Evolutionary conservation across 345 rosid genomes (phyloP), one percentile per base, ranked within the genome.

Genomic region (Euphorbia tirucalli): DNA sequence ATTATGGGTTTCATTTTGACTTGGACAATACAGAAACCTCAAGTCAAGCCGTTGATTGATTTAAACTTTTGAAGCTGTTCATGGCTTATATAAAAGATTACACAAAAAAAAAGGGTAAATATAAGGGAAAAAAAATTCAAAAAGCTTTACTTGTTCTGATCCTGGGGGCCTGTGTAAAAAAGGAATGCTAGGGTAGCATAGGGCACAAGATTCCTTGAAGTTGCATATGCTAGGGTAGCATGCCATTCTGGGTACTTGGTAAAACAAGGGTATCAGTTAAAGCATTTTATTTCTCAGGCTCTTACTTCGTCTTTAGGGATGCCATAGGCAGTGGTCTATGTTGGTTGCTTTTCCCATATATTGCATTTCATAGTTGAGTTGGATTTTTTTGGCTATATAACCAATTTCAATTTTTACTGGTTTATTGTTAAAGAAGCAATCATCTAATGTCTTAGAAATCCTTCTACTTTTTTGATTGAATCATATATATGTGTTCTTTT

Each of bases 401-500:
- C 10, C 27, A 18, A 48, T 48, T 10, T 3, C 52, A 46, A 15
- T 21, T 41, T 35, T 41, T 65, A 22, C 35, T 54, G 30, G 30
- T 1, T 55, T 37, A 5, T 54, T 25, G 69, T 24, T 25, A 37
- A 68, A 55, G 22, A 37, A 46, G n/a, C 50, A 35, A 22, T 8
- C 30, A 22, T 9, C 30, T 56, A 15, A 5, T n/a, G 35, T 69
- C 7, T 37, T 16, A 7, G 18, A 15, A 63, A 52, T 18, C 27
- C 1, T 68, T 48, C 3, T 28, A 21, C 14, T n/a, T 32, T 49
- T 11, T 48, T 48, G 5, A 21, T 21, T 18, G 69, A 11, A 25
- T 30, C 25, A 66, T 48, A 32, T 41, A 61, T 48, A n/a, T 76
- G 62, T 8, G 25, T 71, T 50, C 7, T 11, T 30, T 64, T 32